phyloP scores from a whole-genome alignment of 2,329 filamentous ascomycete genomes.

The Colletotrichum orbiculare region DNA sequence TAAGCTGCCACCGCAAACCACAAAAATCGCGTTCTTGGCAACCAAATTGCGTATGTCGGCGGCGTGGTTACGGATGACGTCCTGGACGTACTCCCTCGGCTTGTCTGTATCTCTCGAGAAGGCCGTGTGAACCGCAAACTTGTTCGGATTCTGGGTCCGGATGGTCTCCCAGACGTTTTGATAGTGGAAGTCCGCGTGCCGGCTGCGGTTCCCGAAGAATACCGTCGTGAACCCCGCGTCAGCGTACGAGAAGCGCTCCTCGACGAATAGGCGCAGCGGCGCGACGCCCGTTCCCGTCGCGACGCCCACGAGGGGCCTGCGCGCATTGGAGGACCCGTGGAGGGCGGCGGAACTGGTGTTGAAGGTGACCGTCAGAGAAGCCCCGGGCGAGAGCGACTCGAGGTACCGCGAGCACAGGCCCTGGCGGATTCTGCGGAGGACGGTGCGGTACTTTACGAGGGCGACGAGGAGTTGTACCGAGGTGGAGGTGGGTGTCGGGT shows the following conservation, averaged over 20 bases:
- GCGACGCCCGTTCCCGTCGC: conserved; percentile 90
- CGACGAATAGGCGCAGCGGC: conserved; percentile 83
- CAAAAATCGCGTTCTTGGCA: conserved; percentile 56
- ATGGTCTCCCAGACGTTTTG: conserved; percentile 73
- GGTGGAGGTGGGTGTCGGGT: conserved; percentile 37
- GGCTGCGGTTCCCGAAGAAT: conserved; percentile 87
- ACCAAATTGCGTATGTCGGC: conserved; percentile 51
- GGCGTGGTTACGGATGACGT: conserved; percentile 60
- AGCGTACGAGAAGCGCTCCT: conserved; percentile 67
- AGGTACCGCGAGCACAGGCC: conserved; percentile 94
- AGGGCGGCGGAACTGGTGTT: conserved; percentile 59
- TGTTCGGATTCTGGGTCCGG: neutral
- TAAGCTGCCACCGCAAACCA: conserved; percentile 67
- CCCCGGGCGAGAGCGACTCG: conserved; percentile 68
- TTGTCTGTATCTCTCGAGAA: conserved; percentile 59
- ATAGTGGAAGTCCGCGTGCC: conserved; percentile 83
- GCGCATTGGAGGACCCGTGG: conserved; percentile 49
- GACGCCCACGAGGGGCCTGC: conserved; percentile 76
- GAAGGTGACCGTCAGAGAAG: conserved; percentile 70
- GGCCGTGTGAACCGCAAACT: conserved; percentile 50
- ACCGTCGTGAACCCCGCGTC: conserved; percentile 59
- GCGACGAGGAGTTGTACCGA: conserved; percentile 82
- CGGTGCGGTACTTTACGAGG: conserved; percentile 90
- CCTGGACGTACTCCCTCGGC: conserved; percentile 67
- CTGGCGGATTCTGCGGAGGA: conserved; percentile 84